A percentile compares a stretch with the other conserved stretches of the same genome.
phyloP scores from a whole-genome alignment of 176 grass and related monocot genomes.

The Sorghum bicolor region Sorghum_bicolor_NCBIv3 NC_012872.2:63780001-63780500 shows the following conservation, averaged over 20 bases:
- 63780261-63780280: neutral
- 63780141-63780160: neutral
- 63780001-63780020: neutral
- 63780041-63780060: neutral
- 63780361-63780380: neutral
- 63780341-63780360: neutral
- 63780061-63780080: neutral
- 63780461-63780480: neutral
- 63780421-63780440: neutral
- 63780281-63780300: neutral
- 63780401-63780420: neutral
- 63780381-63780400: neutral
- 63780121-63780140: neutral
- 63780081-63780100: neutral
- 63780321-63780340: neutral
- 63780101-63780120: neutral
- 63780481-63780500: neutral
- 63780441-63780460: neutral
- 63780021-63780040: neutral
- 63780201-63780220: neutral
- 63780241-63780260: neutral
- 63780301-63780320: neutral
- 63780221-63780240: neutral
- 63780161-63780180: neutral
- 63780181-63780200: neutral